A percentile compares a stretch with the other conserved stretches of the same genome.
Conservation (phyloP, 2,329 filamentous ascomycete genomes). For the Sarocladium kiliense region DNA sequence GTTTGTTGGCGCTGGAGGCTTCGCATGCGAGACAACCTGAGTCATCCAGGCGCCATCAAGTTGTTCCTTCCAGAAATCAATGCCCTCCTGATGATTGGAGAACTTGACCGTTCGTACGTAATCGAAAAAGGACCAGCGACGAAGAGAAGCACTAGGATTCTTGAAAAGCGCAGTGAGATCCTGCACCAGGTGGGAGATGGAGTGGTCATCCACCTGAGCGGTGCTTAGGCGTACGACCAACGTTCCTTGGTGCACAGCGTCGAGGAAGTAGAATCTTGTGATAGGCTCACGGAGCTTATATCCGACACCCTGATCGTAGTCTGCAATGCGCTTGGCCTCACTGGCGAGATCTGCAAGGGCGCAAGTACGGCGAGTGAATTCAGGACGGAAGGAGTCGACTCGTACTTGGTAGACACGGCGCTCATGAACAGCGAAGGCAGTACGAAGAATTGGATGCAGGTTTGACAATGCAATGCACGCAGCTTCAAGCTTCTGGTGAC, state of each 20-base stretch:
- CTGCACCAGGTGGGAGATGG: conserved; percentile 39
- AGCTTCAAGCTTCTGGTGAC: conserved; percentile 37
- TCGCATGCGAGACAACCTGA: conserved; percentile 35
- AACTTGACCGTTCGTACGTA: conserved; percentile 36
- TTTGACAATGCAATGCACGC: conserved; percentile 38
- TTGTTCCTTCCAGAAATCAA: conserved; percentile 40
- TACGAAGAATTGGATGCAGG: conserved; percentile 48
- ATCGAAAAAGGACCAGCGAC: conserved; percentile 41
- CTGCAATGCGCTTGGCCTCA: conserved; percentile 31
- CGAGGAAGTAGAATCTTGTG: conserved; percentile 46
- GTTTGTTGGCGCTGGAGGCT: conserved; percentile 32
- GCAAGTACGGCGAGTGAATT: conserved; percentile 39
- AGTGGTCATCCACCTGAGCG: conserved; percentile 44
- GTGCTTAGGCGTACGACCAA: conserved; percentile 43
- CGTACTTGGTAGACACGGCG: conserved; percentile 44
- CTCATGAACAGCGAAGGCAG: conserved; percentile 44
- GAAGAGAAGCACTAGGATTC: conserved; percentile 18
- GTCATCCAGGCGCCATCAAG: conserved; percentile 43
- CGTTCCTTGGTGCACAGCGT: conserved; percentile 40
- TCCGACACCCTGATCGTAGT: conserved; percentile 31
- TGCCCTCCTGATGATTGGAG: conserved; percentile 30
- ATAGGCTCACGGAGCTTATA: conserved; percentile 37
- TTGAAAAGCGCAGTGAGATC: conserved; percentile 44
- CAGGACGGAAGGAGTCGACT: conserved; percentile 34
- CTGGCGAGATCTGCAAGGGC: conserved; percentile 32